Evolutionary conservation across 164 flowering plant species (phyloP).

Genomic region (Santalum album): DNA sequence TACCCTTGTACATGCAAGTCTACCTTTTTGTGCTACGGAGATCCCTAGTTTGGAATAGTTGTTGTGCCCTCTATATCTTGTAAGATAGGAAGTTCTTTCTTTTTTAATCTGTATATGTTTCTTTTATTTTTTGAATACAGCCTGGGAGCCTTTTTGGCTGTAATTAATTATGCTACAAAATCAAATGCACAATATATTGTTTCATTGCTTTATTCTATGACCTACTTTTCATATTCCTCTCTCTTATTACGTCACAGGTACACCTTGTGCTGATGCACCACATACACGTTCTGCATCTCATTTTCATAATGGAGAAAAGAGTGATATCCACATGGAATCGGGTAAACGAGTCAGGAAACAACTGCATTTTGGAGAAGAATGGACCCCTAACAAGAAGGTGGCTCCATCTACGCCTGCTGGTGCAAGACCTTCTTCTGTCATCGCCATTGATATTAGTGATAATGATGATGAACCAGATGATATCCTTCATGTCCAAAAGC

Average conservation of each 20-base stretch:
- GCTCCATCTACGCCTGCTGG: conserved; percentile 26
- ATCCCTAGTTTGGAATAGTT: too few species aligned
- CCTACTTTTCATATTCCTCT: background rate
- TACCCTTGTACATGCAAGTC: too few species aligned
- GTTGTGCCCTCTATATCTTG: too few species aligned
- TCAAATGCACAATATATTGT: background rate
- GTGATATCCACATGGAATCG: conserved; percentile 2
- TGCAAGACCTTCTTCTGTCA: conserved; percentile 14
- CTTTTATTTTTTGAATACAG: too few species aligned
- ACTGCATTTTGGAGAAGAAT: conserved; percentile 21
- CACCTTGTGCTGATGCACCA: conserved; percentile 16
- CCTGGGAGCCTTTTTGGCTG: too few species aligned
- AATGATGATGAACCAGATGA: conserved; percentile 34
- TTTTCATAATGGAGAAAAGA: conserved; percentile 6
- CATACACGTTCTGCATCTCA: background rate
- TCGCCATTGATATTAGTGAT: conserved; percentile 30
- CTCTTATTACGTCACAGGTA: conserved; percentile 8
- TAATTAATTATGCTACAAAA: too few species aligned
- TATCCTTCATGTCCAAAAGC: too few species aligned
- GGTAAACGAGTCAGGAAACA: conserved; percentile 19
- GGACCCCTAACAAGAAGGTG: conserved; percentile 18
- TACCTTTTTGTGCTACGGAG: too few species aligned
- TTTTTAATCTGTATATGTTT: too few species aligned
- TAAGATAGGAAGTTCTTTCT: too few species aligned
- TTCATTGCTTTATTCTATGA: background rate